Base-by-base conservation (phyloP, 345 rosid genomes). In the Schrenkiella parvula region DNA sequence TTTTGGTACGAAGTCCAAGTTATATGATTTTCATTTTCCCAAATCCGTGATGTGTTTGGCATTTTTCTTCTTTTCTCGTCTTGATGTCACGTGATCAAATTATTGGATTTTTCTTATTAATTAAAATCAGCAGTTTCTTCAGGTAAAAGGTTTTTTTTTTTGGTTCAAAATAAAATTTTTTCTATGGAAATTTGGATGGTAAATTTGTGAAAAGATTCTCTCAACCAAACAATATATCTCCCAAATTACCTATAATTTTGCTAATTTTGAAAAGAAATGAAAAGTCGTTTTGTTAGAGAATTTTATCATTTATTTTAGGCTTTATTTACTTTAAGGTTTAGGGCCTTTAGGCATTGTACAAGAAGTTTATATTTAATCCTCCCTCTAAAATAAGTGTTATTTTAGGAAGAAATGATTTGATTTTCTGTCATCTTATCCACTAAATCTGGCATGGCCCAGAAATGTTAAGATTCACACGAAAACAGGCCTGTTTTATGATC, bases 1-100 rank as follows among this genome's bases (percentile, higher is more conserved):
- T 68, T 68, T 78, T 60, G 86, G 79, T 86, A 71, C 46, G 54
- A 79, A 59, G 78, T 74, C 59, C 75, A 64, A 72, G 61, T 78
- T 38, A 70, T 51, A 73, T 79, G 82, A 71, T 63, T 64, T 29
- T 29, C 55, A 4, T 28, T 48, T 48, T 34, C 61, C 48, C 2
- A 2, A 53, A 14, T 22, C 37, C 44, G 25, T 66, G 72, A 65
- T 66, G 66, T 25, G 52, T 73, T 72, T 63, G 3, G 46, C 70
- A 42, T 63, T 46, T 72, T 72, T 64, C 50, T 63, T 74, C 39
- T 13, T 32, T 8, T 23, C 38, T 32, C 38, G 26, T 47, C 60
- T 47, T 58, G 12, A n/a, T 58, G 68, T 31, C 78, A 66, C 73
- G 72, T 66, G 72, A 60, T 37, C 51, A 21, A 5, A n/a, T 50